Base-by-base conservation (phyloP, 2,329 filamentous ascomycete genomes). In the Beauveria sp. region DNA sequence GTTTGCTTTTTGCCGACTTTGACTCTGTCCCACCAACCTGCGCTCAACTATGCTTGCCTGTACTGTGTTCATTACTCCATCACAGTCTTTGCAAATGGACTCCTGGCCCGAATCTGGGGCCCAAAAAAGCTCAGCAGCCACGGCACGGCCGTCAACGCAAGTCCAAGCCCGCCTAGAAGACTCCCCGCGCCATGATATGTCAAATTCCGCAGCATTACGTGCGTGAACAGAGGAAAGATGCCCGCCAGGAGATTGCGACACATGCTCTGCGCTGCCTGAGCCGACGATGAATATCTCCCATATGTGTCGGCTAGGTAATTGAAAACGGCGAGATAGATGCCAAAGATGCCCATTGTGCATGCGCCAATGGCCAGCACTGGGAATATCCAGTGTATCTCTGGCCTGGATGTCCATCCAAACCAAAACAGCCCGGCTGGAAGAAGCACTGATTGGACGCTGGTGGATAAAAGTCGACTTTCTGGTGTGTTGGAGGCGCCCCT, bases 221-320 rank as follows among this genome's bases (percentile, higher is more conserved):
- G 78, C 0, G 90, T 91, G 16, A 96, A 83, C 0, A 96, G 78
- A 0, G 92, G 92, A 65, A 97, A 96, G 0, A 87, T 75, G 2
- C 91, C 93, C 9, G 88, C 91, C 0, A 96, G 77, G 1, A 96
- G 79, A 71, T 96, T 97, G 12, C 93, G 84, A 68, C 90, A 93
- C 71, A 90, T 96, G 16, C 85, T 89, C 76, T 96, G 91, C 1
- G 91, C 91, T 0, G 93, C 93, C 8, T 96, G 78, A 0, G 93
- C 92, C 1, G 90, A 95, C 46, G 88, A 91, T 0, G 93, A 91
- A 68, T 93, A 96, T 3, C 83, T 80, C 70, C 92, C 88, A 73
- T 96, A 97, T 1, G 88, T 88, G 70, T 97, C 93, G 24, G 92
- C 91, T 1, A 96, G 80, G 68, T 96, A 97, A 71, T 97, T 97